phyloP scores from a whole-genome alignment of 371 early-diverging fungal species.

The Entomophthora muscae region DNA sequence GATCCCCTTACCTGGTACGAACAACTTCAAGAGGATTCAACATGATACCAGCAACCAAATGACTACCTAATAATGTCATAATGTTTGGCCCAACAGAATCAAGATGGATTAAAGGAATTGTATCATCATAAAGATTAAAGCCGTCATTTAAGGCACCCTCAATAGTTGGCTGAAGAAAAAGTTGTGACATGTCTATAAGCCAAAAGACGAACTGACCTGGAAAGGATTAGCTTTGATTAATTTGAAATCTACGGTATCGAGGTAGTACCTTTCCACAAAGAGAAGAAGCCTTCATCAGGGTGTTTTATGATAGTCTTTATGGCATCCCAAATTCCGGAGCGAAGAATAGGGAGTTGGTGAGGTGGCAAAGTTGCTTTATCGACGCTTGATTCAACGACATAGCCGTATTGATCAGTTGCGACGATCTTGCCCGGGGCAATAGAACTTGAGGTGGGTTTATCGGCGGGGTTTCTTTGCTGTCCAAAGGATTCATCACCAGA shows the following conservation, averaged over 20 bases:
- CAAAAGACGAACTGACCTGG: constrained; percentile 51
- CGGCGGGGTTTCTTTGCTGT: background rate
- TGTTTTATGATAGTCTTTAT: constrained; percentile 27
- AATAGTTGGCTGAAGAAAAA: constrained; percentile 48
- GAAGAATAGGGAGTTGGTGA: constrained; percentile 38
- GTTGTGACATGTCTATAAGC: constrained; percentile 47
- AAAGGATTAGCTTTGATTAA: background rate
- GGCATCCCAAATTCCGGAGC: constrained; percentile 32
- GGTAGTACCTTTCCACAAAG: constrained; percentile 37
- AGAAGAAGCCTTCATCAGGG: constrained; percentile 40
- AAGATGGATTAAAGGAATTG: constrained; percentile 46
- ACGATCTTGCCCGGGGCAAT: constrained; percentile 14
- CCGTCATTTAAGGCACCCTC: constrained; percentile 53
- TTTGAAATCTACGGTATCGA: background rate
- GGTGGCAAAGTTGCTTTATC: constrained; percentile 32
- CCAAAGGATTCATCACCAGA: background rate
- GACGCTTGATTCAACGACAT: constrained; percentile 26
- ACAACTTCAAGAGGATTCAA: constrained; percentile 61
- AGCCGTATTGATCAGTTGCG: constrained; percentile 30
- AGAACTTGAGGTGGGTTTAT: constrained; percentile 15
- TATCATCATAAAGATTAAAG: constrained; percentile 59
- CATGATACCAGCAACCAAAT: constrained; percentile 40
- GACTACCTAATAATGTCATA: constrained; percentile 43
- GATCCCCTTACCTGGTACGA: constrained; percentile 47
- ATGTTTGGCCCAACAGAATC: constrained; percentile 38